phyloP scores from a whole-genome alignment of 345 rosid species.

The Orychophragmus violaceus region DNA sequence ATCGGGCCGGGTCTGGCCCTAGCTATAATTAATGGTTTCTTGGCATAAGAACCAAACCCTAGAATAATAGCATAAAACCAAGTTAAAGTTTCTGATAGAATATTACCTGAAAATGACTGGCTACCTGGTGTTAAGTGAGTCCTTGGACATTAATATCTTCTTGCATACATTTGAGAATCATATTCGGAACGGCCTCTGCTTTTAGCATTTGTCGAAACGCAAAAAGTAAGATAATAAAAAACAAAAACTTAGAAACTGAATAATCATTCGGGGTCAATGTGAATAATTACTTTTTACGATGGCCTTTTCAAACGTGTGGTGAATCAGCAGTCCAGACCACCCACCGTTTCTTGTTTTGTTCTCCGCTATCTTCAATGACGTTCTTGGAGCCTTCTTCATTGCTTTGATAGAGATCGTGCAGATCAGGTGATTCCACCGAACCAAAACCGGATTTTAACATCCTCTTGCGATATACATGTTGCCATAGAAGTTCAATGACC shows the following conservation, averaged over 20 bases:
- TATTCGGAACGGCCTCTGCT: conserved; percentile 3
- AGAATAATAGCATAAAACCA: not conserved
- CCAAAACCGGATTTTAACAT: not conserved
- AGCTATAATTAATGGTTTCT: too few relatives aligned
- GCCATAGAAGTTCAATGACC: conserved; percentile 1
- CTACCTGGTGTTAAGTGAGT: not conserved
- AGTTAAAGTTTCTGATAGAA: too few relatives aligned
- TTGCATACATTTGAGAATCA: conserved; percentile 14
- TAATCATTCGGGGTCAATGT: not conserved
- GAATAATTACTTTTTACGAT: not conserved
- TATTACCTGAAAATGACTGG: too few relatives aligned
- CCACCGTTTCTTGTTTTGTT: conserved; percentile 8
- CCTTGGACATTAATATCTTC: not conserved
- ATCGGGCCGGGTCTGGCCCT: too few relatives aligned
- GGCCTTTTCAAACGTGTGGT: not conserved
- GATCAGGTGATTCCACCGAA: not conserved
- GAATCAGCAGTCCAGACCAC: conserved; percentile 16
- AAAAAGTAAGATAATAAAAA: not conserved
- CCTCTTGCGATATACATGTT: not conserved
- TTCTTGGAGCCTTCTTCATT: conserved; percentile 2
- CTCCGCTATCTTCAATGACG: not conserved
- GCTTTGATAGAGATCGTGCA: not conserved
- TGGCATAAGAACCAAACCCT: too few relatives aligned
- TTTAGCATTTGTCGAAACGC: not conserved
- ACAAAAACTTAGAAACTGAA: not conserved